Conservation (phyloP, 768 basidiomycete species). For the Trametes punicea region DNA sequence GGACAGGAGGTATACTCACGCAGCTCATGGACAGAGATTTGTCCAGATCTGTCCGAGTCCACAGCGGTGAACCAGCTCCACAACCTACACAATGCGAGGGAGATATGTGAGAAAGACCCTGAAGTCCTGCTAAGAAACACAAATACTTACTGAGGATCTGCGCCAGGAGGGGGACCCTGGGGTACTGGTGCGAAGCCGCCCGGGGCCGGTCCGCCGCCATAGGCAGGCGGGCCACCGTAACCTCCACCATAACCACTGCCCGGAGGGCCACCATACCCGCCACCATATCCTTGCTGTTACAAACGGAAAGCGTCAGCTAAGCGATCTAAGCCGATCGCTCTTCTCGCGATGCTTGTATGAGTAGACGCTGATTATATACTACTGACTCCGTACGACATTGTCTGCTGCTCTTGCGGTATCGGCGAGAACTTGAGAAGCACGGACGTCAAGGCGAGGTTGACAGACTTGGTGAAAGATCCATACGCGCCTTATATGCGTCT, state of each 20-base stretch:
- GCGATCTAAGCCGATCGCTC: neutral
- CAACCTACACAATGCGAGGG: constrained; percentile 41
- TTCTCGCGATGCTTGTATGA: neutral
- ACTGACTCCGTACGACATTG: neutral
- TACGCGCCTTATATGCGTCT: neutral
- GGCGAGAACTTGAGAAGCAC: neutral
- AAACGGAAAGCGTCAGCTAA: neutral
- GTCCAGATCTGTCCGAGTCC: constrained; percentile 65
- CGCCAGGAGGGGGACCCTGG: constrained; percentile 55
- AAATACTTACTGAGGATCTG: constrained; percentile 67
- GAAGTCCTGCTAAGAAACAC: neutral
- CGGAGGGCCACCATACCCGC: constrained; percentile 5
- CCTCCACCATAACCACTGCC: constrained; percentile 27
- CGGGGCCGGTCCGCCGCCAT: constrained; percentile 17
- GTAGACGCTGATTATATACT: neutral
- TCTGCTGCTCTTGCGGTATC: neutral
- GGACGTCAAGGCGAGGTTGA: neutral
- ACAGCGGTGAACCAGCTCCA: constrained; percentile 74
- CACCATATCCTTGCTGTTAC: constrained; percentile 4
- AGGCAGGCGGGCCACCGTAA: constrained; percentile 29
- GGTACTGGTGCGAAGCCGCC: constrained; percentile 30
- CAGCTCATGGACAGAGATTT: constrained; percentile 62
- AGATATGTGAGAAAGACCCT: too few species aligned
- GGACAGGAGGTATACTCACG: constrained; percentile 41
- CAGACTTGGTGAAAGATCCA: neutral